Conservation (phyloP, 2,329 filamentous ascomycete species). For the Fusarium pseudoanthophilum region DNA sequence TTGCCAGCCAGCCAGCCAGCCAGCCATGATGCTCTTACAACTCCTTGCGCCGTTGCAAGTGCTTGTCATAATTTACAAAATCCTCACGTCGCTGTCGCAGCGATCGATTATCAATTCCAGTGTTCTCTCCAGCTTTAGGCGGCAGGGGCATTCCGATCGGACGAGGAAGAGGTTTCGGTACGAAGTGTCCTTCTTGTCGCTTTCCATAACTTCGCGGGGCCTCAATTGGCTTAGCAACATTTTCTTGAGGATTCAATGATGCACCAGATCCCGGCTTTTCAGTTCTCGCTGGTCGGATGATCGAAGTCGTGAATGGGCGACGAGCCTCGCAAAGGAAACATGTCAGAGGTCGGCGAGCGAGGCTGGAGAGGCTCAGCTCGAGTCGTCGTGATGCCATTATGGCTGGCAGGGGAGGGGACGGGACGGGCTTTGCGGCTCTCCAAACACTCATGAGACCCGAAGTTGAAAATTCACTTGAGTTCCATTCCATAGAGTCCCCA, state of each 20-base stretch:
- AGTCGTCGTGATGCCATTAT: conserved; percentile 50
- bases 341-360: conserved; percentile 50
- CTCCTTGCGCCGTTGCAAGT: conserved; percentile 78
- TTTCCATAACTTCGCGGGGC: conserved; percentile 71
- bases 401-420: conserved; percentile 16
- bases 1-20: not conserved
- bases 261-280: conserved; percentile 52
- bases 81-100: conserved; percentile 78
- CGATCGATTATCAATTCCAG: conserved; percentile 75
- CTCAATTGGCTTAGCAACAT: conserved; percentile 60
- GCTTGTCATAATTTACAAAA: conserved; percentile 86
- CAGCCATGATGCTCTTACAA: conserved; percentile 63
- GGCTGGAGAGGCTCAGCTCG: conserved; percentile 44
- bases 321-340: conserved; percentile 65
- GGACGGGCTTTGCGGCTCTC: conserved; percentile 22
- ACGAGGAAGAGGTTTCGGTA: conserved; percentile 69
- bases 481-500: conserved; percentile 7
- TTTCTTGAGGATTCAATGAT: conserved; percentile 52
- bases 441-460: conserved; percentile 7
- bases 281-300: conserved; percentile 45
- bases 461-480: conserved; percentile 35
- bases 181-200: conserved; percentile 62
- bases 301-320: conserved; percentile 59
- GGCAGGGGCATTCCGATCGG: conserved; percentile 85
- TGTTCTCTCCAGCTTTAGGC: conserved; percentile 83